Conservation (phyloP, 2,329 filamentous ascomycete genomes). For the Alternaria sp. region DNA sequence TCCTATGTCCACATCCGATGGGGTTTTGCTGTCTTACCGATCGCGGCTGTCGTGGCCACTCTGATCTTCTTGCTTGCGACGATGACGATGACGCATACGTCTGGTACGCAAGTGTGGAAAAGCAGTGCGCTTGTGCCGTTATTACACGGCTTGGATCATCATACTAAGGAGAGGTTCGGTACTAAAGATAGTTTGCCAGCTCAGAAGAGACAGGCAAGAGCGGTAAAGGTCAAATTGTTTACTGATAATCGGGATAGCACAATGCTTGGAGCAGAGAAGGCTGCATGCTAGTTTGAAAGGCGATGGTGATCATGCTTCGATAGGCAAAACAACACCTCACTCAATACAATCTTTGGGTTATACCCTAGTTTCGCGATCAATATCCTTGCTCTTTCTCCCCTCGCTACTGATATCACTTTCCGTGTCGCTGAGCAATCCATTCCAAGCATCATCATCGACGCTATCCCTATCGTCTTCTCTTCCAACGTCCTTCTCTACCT, state of each 20-base stretch:
- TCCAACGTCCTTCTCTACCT: constrained; percentile 28
- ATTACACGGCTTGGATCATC: constrained; percentile 16
- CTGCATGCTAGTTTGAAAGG: background rate
- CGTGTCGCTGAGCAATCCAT: constrained; percentile 39
- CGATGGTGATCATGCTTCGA: background rate
- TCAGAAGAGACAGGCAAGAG: constrained; percentile 15
- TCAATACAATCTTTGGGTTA: constrained; percentile 1
- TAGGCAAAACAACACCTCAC: too few species aligned
- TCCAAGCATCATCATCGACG: constrained; percentile 36
- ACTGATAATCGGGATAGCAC: constrained; percentile 8
- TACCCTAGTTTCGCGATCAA: constrained; percentile 16
- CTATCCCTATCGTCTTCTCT: constrained; percentile 26
- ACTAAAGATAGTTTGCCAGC: constrained; percentile 3
- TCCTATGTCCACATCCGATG: constrained; percentile 20
- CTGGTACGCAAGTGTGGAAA: constrained; percentile 19
- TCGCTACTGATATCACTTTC: constrained; percentile 32
- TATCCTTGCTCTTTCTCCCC: constrained; percentile 32
- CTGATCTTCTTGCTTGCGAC: constrained; percentile 13
- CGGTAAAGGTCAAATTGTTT: constrained; percentile 11
- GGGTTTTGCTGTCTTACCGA: constrained; percentile 18
- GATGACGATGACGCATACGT: constrained; percentile 17
- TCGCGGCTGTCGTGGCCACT: constrained; percentile 12
- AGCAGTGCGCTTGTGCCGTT: constrained; percentile 16
- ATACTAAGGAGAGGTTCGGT: constrained; percentile 16
- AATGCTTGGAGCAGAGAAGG: constrained; percentile 8